Percentiles rank a stretch among this genome's conserved stretches.
These are phyloP conservation scores for Penicillium antarcticum DNA, from an alignment of 495 filamentous ascomycete species.

Conservation along the genomic window DNA sequence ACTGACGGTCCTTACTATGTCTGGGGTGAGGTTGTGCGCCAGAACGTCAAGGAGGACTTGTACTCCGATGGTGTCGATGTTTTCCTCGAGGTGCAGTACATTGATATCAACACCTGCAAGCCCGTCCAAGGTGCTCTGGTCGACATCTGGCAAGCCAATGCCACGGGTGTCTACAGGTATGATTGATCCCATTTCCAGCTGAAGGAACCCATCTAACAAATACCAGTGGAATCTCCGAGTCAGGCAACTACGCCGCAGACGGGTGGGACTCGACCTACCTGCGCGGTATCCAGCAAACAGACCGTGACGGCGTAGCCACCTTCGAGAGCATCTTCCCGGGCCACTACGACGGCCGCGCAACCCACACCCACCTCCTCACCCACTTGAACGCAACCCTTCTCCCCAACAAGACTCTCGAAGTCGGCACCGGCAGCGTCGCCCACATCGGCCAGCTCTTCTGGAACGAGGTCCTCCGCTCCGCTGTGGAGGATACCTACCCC, in stretches of 20 bases:
- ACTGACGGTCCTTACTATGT: slow-evolving; percentile 56
- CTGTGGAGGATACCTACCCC: slow-evolving; percentile 52
- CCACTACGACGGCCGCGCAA: slow-evolving; percentile 58
- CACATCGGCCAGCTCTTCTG: slow-evolving; percentile 59
- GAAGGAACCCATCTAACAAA: not conserved
- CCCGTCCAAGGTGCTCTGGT: slow-evolving; percentile 31
- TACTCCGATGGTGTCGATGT: slow-evolving; percentile 44
- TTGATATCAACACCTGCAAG: slow-evolving; percentile 40
- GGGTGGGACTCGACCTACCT: slow-evolving; percentile 48
- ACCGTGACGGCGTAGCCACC: slow-evolving; percentile 52
- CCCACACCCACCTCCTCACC: slow-evolving; percentile 53
- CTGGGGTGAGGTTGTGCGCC: slow-evolving; percentile 44
- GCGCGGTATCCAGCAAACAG: slow-evolving; percentile 51
- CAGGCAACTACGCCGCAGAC: slow-evolving; percentile 32
- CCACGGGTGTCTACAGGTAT: slow-evolving; percentile 51
- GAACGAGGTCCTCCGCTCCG: slow-evolving; percentile 52
- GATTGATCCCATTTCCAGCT: not conserved
- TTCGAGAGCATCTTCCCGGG: slow-evolving; percentile 60
- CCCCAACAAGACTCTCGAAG: slow-evolving; percentile 49
- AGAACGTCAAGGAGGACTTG: slow-evolving; percentile 40
- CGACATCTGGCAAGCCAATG: slow-evolving; percentile 45
- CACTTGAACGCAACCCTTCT: slow-evolving; percentile 45
- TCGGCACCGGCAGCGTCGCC: slow-evolving; percentile 30
- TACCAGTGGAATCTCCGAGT: slow-evolving; percentile 29
- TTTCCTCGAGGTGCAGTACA: slow-evolving; percentile 46